These are phyloP conservation scores for Vitis labrusca DNA, from an alignment of 164 flowering plant genomes.

Conservation along the genomic window DNA sequence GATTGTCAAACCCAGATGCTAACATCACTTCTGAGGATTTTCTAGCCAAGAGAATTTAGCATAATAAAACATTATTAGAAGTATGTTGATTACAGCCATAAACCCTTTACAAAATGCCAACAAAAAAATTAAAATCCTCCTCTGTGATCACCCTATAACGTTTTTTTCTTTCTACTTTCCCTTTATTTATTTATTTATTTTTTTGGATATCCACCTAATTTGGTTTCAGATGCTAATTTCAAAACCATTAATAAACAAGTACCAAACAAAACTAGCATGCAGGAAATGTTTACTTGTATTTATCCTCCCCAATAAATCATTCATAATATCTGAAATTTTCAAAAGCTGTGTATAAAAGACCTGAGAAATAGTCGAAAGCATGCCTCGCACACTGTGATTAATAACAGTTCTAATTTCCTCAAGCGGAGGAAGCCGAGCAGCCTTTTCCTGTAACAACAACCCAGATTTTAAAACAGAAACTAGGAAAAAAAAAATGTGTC, in stretches of 20 bases:
- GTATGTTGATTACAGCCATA: too few relatives aligned
- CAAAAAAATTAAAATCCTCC: too few relatives aligned
- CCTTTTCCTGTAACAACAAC: constrained; percentile 47
- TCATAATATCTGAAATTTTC: not conserved
- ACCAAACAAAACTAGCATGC: not conserved
- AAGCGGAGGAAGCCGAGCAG: constrained; percentile 70
- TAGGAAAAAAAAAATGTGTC: not conserved
- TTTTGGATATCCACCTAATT: too few relatives aligned
- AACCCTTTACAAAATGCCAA: too few relatives aligned
- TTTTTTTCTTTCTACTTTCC: too few relatives aligned
- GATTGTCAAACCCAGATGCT: too few relatives aligned
- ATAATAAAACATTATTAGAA: too few relatives aligned
- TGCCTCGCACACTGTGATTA: constrained; percentile 54
- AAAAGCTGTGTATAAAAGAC: constrained; percentile 21
- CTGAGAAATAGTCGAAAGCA: constrained; percentile 81
- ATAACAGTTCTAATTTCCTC: constrained; percentile 73
- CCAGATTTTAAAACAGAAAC: not conserved
- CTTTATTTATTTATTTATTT: too few relatives aligned
- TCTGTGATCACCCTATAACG: too few relatives aligned
- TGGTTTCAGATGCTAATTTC: too few relatives aligned
- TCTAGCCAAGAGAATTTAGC: too few relatives aligned
- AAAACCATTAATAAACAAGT: not conserved
- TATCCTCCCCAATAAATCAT: not conserved
- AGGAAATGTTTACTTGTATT: not conserved
- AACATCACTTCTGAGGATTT: too few relatives aligned